phyloP scores from a whole-genome alignment of 108 stramenopile species.

The Cyclostephanos tholiformis region DNA sequence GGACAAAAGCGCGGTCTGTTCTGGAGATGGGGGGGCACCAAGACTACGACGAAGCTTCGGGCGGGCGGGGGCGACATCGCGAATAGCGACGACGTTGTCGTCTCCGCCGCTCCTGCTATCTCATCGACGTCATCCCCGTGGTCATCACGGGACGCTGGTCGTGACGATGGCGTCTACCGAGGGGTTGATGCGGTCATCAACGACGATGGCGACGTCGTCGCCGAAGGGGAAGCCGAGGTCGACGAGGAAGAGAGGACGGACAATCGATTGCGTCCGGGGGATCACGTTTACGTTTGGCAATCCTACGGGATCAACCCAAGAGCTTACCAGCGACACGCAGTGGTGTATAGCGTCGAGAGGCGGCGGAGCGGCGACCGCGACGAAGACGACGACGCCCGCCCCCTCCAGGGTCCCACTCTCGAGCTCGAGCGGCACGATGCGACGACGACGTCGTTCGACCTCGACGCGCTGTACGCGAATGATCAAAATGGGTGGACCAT shows the following conservation, averaged over 20 bases:
- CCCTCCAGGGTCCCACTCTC: too few species aligned
- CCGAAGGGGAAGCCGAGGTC: conserved; percentile 13
- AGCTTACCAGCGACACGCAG: conserved; percentile 53
- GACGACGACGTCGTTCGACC: conserved; percentile 17
- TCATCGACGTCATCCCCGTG: too few species aligned
- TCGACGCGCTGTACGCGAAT: conserved; percentile 27
- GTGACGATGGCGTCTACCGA: neutral
- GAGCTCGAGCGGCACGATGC: neutral
- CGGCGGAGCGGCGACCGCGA: neutral
- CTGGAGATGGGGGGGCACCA: conserved; percentile 8
- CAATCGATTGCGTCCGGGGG: conserved; percentile 33
- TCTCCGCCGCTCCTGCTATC: too few species aligned
- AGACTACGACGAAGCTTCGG: too few species aligned
- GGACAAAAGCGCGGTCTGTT: conserved; percentile 26
- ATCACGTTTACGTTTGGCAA: conserved; percentile 58
- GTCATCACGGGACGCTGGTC: neutral
- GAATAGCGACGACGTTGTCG: neutral
- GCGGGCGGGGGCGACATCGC: neutral
- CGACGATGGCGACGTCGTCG: neutral
- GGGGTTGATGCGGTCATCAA: conserved; percentile 21
- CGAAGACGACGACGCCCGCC: neutral
- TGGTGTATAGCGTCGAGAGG: conserved; percentile 36
- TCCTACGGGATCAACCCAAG: conserved; percentile 47
- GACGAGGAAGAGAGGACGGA: conserved; percentile 40
- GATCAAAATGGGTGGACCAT: conserved; percentile 15